A percentile compares a stretch with the other conserved stretches of the same genome.
phyloP scores from a whole-genome alignment of 2,329 filamentous ascomycete species.

The Nemania abortiva region DNA sequence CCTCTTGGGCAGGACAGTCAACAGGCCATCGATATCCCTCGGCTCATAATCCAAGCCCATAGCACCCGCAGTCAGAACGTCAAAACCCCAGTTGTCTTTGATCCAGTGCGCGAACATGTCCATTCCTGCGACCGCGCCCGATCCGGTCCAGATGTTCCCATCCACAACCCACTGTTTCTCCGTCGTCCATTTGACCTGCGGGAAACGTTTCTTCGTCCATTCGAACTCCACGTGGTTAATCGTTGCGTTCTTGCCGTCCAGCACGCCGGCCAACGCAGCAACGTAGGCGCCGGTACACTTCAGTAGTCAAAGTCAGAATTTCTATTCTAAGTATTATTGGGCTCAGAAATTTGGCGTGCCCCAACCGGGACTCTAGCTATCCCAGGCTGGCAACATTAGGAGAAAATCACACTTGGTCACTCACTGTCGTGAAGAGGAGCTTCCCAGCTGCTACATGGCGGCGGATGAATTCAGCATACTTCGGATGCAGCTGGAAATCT shows the following conservation, averaged over 20 bases:
- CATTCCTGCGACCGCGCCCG: constrained; percentile 31
- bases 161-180: constrained; percentile 34
- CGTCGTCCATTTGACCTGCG: constrained; percentile 30
- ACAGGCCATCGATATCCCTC: constrained; percentile 26
- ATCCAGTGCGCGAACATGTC: constrained; percentile 34
- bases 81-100: constrained; percentile 21
- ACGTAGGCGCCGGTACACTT: constrained; percentile 31
- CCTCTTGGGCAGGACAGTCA: constrained; percentile 32
- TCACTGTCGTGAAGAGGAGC: constrained; percentile 22
- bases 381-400: neutral
- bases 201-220: constrained; percentile 31
- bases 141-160: constrained; percentile 33
- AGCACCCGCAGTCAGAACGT: constrained; percentile 27
- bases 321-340: neutral
- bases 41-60: constrained; percentile 30
- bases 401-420: neutral
- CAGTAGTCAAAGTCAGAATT: neutral
- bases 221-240: constrained; percentile 27
- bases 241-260: constrained; percentile 33
- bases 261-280: constrained; percentile 27
- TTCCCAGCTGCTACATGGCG: constrained; percentile 35
- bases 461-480: constrained; percentile 34
- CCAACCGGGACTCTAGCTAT: neutral
- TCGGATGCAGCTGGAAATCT: constrained; percentile 23
- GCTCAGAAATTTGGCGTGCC: neutral